Evolutionary conservation across 2,329 filamentous ascomycete genomes (phyloP).

Genomic region (Paecilomyces formosus): DNA sequence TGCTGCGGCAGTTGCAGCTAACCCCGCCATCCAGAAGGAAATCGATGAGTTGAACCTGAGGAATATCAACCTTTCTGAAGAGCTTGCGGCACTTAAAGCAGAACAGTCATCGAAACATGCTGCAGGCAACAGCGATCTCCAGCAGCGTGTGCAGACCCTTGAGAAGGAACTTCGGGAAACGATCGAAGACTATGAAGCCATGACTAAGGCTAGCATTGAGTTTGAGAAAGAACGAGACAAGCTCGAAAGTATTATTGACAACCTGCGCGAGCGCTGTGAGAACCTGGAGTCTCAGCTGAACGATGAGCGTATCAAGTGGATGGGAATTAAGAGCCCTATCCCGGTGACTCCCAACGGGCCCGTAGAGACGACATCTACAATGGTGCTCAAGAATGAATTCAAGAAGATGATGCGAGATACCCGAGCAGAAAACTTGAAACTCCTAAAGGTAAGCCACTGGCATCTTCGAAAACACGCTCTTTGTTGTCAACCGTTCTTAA

Average conservation of each 20-base stretch:
- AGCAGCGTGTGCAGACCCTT: slow-evolving; percentile 46
- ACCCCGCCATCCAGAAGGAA: slow-evolving; percentile 52
- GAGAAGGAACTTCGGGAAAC: slow-evolving; percentile 61
- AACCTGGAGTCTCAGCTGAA: slow-evolving; percentile 55
- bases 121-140: slow-evolving; percentile 27
- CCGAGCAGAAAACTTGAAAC: slow-evolving; percentile 57
- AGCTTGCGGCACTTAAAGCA: slow-evolving; percentile 38
- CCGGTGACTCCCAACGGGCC: slow-evolving; percentile 29
- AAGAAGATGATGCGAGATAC: slow-evolving; percentile 76
- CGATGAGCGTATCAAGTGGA: slow-evolving; percentile 60
- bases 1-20: slow-evolving; percentile 56
- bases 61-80: slow-evolving; percentile 40
- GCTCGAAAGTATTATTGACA: slow-evolving; percentile 57
- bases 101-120: slow-evolving; percentile 22
- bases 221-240: slow-evolving; percentile 63
- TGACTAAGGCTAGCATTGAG: slow-evolving; percentile 63
- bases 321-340: slow-evolving; percentile 53
- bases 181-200: slow-evolving; percentile 61
- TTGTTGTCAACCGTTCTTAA: background rate
- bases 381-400: slow-evolving; percentile 65
- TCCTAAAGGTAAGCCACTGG: slow-evolving; percentile 51
- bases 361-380: slow-evolving; percentile 56
- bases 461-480: slow-evolving; percentile 1
- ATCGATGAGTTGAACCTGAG: slow-evolving; percentile 48
- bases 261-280: slow-evolving; percentile 57